These are phyloP conservation scores for Dictyostelium firmibasis DNA, from an alignment of 78 protist species.

Conservation along the genomic window DNA sequence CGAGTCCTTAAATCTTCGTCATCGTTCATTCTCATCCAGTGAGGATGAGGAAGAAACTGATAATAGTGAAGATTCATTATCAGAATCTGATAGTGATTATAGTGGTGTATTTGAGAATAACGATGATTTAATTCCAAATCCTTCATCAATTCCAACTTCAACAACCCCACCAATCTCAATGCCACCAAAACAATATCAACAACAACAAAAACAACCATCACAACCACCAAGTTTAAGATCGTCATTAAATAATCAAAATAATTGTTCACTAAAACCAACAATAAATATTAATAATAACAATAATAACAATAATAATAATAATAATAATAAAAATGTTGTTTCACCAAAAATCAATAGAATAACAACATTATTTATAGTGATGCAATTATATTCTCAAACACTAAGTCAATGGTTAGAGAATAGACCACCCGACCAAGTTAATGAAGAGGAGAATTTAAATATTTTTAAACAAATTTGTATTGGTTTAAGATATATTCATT, in stretches of 20 bases:
- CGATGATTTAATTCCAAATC: constrained; percentile 1
- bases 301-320: not conserved
- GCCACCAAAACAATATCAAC: constrained; percentile 18
- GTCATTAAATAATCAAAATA: not conserved
- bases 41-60: not conserved
- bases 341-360: constrained; percentile 8
- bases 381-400: constrained; percentile 76
- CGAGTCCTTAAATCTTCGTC: not conserved
- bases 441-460: constrained; percentile 60
- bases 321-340: not conserved
- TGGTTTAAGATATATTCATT: constrained; percentile 78
- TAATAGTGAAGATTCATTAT: not conserved
- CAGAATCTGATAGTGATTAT: not conserved
- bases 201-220: not conserved
- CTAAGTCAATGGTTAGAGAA: constrained; percentile 71
- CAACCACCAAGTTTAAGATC: constrained; percentile 1
- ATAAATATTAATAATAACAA: not conserved
- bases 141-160: constrained; percentile 4
- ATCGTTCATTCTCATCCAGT: not conserved
- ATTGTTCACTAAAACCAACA: not conserved
- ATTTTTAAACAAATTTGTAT: constrained; percentile 80
- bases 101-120: not conserved
- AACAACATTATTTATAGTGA: constrained; percentile 57
- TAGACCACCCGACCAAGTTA: constrained; percentile 59
- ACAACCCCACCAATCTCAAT: constrained; percentile 65